Conservation (phyloP, 169 alveolate species). For the Cryptosporidium andersoni region DNA sequence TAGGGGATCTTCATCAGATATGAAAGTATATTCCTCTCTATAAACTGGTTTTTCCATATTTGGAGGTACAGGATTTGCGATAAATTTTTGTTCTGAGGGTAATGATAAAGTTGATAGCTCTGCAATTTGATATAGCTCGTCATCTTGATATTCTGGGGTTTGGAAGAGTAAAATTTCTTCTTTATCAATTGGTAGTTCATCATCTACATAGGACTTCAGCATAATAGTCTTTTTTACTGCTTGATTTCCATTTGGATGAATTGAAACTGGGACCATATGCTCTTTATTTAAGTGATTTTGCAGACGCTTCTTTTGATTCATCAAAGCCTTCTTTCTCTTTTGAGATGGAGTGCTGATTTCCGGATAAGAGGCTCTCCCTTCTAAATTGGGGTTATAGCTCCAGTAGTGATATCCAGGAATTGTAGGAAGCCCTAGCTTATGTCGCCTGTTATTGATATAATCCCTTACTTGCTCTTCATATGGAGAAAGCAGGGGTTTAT, state of each 20-base stretch:
- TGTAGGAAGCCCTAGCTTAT: conserved; percentile 38
- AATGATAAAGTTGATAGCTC: neutral
- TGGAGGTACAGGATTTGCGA: no score
- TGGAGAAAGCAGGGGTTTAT: conserved; percentile 30
- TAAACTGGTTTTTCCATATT: no score
- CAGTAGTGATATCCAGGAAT: conserved; percentile 62
- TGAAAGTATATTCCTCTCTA: no score
- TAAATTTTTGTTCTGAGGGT: no score
- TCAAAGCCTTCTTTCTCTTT: conserved; percentile 23
- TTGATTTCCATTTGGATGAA: conserved; percentile 2
- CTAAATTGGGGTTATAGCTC: conserved; percentile 52
- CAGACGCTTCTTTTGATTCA: conserved; percentile 27
- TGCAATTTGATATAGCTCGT: conserved; percentile 64
- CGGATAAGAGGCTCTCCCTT: conserved; percentile 40
- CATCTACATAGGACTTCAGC: conserved; percentile 64
- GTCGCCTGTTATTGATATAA: conserved; percentile 38
- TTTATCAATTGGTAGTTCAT: conserved; percentile 34
- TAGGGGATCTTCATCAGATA: no score
- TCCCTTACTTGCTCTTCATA: conserved; percentile 40
- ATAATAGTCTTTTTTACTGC: conserved; percentile 10
- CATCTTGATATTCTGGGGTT: conserved; percentile 49
- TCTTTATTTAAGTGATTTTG: conserved; percentile 25
- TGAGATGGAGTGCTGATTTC: conserved; percentile 33
- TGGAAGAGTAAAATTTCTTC: conserved; percentile 56
- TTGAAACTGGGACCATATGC: conserved; percentile 37